phyloP scores from a whole-genome alignment of 345 rosid species.

The Microcos paniculata region DNA sequence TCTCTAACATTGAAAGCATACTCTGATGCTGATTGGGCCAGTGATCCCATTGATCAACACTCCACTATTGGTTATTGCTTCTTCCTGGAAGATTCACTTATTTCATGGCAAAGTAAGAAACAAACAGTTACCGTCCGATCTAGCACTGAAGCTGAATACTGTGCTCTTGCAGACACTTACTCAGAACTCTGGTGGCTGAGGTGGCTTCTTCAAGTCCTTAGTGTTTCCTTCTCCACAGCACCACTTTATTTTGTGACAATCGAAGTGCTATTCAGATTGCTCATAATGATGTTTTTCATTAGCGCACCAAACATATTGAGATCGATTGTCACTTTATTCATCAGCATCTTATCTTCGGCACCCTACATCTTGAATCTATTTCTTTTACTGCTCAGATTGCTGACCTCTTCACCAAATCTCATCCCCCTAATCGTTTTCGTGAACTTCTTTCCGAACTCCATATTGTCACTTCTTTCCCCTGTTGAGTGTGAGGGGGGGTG shows the following conservation, averaged over 20 bases:
- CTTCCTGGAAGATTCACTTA: neutral
- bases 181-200: neutral
- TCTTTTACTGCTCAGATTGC: too few species aligned
- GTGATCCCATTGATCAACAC: neutral
- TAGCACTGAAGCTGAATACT: neutral
- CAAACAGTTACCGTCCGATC: neutral
- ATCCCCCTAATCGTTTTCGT: too few species aligned
- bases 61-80: constrained; percentile 3
- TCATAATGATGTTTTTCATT: neutral
- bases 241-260: neutral
- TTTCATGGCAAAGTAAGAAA: constrained; percentile 11
- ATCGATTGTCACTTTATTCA: neutral
- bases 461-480: too few species aligned
- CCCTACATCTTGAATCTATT: too few species aligned
- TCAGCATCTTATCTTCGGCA: neutral
- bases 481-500: too few species aligned
- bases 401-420: too few species aligned
- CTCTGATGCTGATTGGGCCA: neutral
- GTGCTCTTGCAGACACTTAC: neutral
- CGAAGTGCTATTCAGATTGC: neutral
- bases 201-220: neutral
- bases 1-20: neutral
- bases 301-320: neutral
- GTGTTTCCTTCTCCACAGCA: neutral
- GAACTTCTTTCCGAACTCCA: too few species aligned